Evolutionary conservation across 306 rosid species (phyloP).

Genomic region (Lupinus albus): DNA sequence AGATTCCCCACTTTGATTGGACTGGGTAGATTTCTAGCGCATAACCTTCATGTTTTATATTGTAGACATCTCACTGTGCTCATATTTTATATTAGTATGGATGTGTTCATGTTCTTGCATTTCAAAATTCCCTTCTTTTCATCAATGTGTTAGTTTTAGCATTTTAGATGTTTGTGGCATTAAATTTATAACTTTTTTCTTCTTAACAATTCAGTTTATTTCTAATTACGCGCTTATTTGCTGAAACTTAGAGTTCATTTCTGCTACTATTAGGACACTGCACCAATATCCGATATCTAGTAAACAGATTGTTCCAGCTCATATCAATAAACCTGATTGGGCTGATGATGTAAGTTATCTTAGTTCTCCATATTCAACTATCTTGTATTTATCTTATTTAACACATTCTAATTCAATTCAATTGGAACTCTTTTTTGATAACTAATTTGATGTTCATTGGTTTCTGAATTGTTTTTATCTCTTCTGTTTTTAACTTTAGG

Average conservation of each 20-base stretch:
- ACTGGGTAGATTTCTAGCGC: constrained; percentile 68
- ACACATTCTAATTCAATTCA: constrained; percentile 8
- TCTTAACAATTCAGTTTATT: background rate
- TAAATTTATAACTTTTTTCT: background rate
- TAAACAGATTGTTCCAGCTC: constrained; percentile 61
- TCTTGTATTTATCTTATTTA: constrained; percentile 23
- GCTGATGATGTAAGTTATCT: constrained; percentile 77
- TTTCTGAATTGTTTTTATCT: constrained; percentile 36
- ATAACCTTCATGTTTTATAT: constrained; percentile 10
- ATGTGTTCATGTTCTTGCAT: constrained; percentile 4
- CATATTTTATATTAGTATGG: constrained; percentile 11
- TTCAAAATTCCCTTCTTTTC: background rate
- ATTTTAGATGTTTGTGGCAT: background rate
- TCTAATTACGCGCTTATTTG: constrained; percentile 4
- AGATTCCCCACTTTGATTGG: constrained; percentile 90
- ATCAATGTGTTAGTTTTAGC: constrained; percentile 5
- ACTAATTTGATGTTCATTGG: constrained; percentile 24
- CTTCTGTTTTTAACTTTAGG: constrained; percentile 48
- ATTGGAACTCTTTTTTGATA: constrained; percentile 23
- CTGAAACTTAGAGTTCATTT: constrained; percentile 31
- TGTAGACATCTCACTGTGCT: constrained; percentile 13
- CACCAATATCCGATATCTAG: constrained; percentile 85
- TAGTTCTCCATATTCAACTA: constrained; percentile 15
- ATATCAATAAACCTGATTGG: constrained; percentile 85
- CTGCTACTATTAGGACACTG: constrained; percentile 57